A percentile compares a stretch with the other conserved stretches of the same genome.
Conservation (phyloP, 176 grass and related monocot species). For the Oryza nivara region DNA sequence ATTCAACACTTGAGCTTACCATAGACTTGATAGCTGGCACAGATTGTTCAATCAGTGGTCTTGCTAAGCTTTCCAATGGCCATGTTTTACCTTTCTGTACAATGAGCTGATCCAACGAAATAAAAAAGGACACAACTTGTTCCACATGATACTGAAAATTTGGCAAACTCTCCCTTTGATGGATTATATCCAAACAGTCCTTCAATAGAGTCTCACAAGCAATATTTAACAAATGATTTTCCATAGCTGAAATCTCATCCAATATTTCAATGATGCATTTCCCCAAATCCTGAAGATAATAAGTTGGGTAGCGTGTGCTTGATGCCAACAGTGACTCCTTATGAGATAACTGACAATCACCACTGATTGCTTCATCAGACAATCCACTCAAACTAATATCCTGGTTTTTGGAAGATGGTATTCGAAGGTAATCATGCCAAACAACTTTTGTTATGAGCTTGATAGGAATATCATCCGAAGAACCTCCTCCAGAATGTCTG, state of each 20-base stretch:
- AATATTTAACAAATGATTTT: constrained; percentile 52
- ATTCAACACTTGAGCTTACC: constrained; percentile 55
- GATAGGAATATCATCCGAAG: constrained; percentile 42
- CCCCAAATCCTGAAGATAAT: constrained; percentile 75
- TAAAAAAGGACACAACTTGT: constrained; percentile 69
- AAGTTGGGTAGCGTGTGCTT: constrained; percentile 41
- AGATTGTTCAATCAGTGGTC: constrained; percentile 67
- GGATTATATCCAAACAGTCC: constrained; percentile 73
- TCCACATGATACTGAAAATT: constrained; percentile 64
- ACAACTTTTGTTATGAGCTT: constrained; percentile 66
- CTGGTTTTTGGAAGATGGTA: constrained; percentile 33
- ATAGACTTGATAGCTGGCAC: constrained; percentile 46
- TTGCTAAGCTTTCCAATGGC: constrained; percentile 77
- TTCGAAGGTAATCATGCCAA: constrained; percentile 80
- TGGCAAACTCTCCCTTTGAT: constrained; percentile 54
- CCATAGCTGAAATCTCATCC: constrained; percentile 51
- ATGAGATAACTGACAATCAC: constrained; percentile 42
- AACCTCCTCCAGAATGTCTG: constrained; percentile 64
- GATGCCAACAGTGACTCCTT: constrained; percentile 39
- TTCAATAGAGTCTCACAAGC: constrained; percentile 68
- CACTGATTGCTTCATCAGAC: constrained; percentile 39
- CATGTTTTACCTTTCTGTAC: constrained; percentile 69
- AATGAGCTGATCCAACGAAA: constrained; percentile 66
- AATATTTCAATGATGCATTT: constrained; percentile 79
- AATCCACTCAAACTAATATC: constrained; percentile 11